Conservation (phyloP, 163 green algal genomes). For the Trebouxiophyceae sp. region DNA sequence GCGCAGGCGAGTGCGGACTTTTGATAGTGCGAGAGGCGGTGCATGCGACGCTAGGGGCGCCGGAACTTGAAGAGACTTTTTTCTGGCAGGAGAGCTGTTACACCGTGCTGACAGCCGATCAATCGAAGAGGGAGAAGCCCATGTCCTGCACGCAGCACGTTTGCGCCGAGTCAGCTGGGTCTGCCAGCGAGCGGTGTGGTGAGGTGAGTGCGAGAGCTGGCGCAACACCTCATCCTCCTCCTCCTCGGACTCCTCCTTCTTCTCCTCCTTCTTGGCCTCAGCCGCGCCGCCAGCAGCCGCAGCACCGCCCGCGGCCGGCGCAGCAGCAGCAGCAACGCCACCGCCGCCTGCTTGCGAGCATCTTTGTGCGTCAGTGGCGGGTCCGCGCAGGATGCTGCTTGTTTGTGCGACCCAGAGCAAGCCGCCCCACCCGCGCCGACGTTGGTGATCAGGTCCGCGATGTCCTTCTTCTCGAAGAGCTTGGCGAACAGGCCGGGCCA, state of each 20-base stretch:
- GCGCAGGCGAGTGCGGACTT: too few relatives aligned
- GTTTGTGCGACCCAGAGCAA: background rate
- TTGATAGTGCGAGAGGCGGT: too few relatives aligned
- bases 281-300: slow-evolving; percentile 17
- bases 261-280: slow-evolving; percentile 24
- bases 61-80: too few relatives aligned
- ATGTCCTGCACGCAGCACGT: slow-evolving; percentile 51
- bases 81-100: too few relatives aligned
- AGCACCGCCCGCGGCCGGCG: slow-evolving; percentile 20
- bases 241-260: slow-evolving; percentile 57
- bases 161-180: background rate
- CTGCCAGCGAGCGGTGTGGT: too few relatives aligned
- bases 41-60: too few relatives aligned
- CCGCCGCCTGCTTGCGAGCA: slow-evolving; percentile 19
- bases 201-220: background rate
- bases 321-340: slow-evolving; percentile 19
- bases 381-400: too few relatives aligned
- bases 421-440: slow-evolving; percentile 73
- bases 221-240: slow-evolving; percentile 59
- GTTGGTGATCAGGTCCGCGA: slow-evolving; percentile 96
- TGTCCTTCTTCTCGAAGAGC: slow-evolving; percentile 88
- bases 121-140: slow-evolving; percentile 73
- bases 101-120: too few relatives aligned
- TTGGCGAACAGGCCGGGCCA: slow-evolving; percentile 95
- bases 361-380: background rate